Evolutionary conservation across 345 rosid species (phyloP).

Genomic region (Arabidopsis suecica): DNA sequence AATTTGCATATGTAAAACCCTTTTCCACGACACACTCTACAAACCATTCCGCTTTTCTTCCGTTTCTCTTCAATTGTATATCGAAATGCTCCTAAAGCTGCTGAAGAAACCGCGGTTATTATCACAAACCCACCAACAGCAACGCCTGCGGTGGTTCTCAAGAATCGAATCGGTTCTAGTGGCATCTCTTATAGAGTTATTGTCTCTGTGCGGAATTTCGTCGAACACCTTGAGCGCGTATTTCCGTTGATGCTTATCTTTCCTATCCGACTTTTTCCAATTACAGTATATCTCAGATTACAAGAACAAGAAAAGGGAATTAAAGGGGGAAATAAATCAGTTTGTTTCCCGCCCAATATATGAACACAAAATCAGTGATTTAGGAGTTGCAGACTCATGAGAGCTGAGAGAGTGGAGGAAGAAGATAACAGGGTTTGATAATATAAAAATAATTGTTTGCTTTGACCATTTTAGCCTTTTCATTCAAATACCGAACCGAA

Average conservation of each 20-base stretch:
- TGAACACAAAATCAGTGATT: neutral
- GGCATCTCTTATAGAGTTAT: constrained; percentile 46
- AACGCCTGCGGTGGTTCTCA: constrained; percentile 48
- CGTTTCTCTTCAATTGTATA: constrained; percentile 47
- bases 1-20: constrained; percentile 86
- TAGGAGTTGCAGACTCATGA: neutral
- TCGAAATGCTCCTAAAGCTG: constrained; percentile 53
- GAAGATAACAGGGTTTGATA: constrained; percentile 18
- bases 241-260: neutral
- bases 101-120: constrained; percentile 51
- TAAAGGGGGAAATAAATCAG: neutral
- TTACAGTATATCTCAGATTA: neutral
- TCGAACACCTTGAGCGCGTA: constrained; percentile 50
- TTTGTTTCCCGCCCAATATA: neutral
- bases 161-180: constrained; percentile 51
- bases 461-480: constrained; percentile 20
- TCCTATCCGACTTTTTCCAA: neutral
- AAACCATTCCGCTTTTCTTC: constrained; percentile 60
- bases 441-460: neutral
- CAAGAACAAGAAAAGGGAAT: neutral
- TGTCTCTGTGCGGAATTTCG: constrained; percentile 45
- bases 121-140: constrained; percentile 54
- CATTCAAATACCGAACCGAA: constrained; percentile 9
- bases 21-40: constrained; percentile 72
- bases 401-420: neutral